Evolutionary conservation across 2,329 filamentous ascomycete genomes (phyloP).

Genomic region (Colletotrichum tamarilloi): DNA sequence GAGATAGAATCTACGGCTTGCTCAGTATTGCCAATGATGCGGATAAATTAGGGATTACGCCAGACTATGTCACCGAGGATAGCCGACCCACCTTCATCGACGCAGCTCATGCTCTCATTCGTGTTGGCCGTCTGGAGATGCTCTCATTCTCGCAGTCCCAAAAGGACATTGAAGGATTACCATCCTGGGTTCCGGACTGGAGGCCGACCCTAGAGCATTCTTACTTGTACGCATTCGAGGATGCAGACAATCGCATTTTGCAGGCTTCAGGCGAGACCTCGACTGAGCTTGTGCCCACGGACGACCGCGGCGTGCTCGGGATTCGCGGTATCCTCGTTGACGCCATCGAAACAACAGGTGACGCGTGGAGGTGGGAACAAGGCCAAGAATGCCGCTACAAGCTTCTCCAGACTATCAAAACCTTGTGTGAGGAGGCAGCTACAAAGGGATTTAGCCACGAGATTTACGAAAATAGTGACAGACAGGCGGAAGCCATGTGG

Average conservation of each 20-base stretch:
- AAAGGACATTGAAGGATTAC: constrained; percentile 38
- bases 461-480: not conserved
- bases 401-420: constrained; percentile 1
- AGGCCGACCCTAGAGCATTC: constrained; percentile 30
- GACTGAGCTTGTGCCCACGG: not conserved
- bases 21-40: constrained; percentile 37
- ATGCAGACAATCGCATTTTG: not conserved
- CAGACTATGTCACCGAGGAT: constrained; percentile 14
- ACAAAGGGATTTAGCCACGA: not conserved
- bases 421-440: constrained; percentile 6
- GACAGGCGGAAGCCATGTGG: constrained; percentile 28
- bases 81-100: constrained; percentile 8
- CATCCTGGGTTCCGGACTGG: constrained; percentile 54
- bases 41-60: constrained; percentile 6
- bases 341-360: constrained; percentile 22
- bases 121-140: constrained; percentile 13
- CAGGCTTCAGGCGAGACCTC: constrained; percentile 9
- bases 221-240: constrained; percentile 9
- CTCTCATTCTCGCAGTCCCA: constrained; percentile 28
- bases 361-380: constrained; percentile 18
- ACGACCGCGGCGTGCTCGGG: constrained; percentile 9
- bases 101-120: constrained; percentile 20
- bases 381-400: not conserved
- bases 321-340: constrained; percentile 28
- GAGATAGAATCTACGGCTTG: constrained; percentile 41